A percentile compares a stretch with the other conserved stretches of the same genome.
phyloP scores from a whole-genome alignment of 2,329 filamentous ascomycete genomes.

The Pseudogymnoascus sp. region DNA sequence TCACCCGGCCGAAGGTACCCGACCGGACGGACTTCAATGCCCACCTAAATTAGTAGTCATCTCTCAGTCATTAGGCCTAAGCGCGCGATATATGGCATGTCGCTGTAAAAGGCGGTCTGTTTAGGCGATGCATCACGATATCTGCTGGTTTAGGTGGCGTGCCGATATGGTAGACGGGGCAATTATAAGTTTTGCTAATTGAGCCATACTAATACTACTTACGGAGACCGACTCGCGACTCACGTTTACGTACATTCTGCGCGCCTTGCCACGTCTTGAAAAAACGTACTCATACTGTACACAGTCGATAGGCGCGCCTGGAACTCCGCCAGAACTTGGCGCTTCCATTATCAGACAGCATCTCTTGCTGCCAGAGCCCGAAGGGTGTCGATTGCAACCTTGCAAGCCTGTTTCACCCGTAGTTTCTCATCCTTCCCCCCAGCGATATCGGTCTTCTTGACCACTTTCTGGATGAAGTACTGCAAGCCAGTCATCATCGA shows the following conservation, averaged over 20 bases:
- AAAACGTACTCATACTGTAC: not conserved
- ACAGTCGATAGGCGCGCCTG: not conserved
- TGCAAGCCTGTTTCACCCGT: constrained; percentile 40
- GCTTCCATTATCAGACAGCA: constrained; percentile 4
- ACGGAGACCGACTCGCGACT: constrained; percentile 3
- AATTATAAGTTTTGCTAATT: not conserved
- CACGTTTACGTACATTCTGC: not conserved
- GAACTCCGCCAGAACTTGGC: constrained; percentile 11
- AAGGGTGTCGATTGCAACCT: constrained; percentile 32
- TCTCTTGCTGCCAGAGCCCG: constrained; percentile 19
- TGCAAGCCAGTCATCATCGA: constrained; percentile 66
- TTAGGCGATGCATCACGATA: too few species aligned
- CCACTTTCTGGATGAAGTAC: constrained; percentile 69
- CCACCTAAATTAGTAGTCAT: not conserved
- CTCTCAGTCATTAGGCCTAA: not conserved
- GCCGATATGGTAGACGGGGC: not conserved
- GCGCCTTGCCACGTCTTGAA: not conserved
- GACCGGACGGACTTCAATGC: not conserved
- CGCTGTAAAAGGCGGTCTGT: not conserved
- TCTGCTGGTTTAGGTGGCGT: too few species aligned
- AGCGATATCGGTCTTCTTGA: constrained; percentile 55
- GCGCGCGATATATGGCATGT: not conserved
- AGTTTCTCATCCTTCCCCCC: constrained; percentile 40
- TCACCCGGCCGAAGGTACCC: not conserved
- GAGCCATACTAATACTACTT: not conserved